Evolutionary conservation across 495 filamentous ascomycete genomes (phyloP).

Genomic region (Podospora sp.): DNA sequence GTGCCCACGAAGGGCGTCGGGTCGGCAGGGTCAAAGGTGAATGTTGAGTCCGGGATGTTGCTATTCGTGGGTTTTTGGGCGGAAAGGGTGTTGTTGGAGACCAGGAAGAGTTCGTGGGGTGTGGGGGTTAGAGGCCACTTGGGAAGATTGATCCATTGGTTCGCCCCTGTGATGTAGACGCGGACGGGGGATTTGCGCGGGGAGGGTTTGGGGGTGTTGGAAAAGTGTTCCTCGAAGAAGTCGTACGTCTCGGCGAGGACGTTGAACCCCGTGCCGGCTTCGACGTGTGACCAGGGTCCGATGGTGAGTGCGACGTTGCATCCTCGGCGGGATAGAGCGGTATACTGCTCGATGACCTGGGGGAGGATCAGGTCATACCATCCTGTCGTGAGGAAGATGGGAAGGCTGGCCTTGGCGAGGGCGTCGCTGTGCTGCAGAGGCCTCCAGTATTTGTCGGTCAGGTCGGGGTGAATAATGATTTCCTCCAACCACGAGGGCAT

Average conservation of each 20-base stretch:
- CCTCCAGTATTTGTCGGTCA: background rate
- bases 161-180: constrained; percentile 9
- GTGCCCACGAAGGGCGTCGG: constrained; percentile 36
- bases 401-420: constrained; percentile 33
- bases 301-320: constrained; percentile 22
- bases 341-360: constrained; percentile 34
- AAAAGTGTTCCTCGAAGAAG: constrained; percentile 23
- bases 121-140: constrained; percentile 24
- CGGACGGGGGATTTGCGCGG: background rate
- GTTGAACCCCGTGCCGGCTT: constrained; percentile 1
- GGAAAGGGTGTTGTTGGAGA: constrained; percentile 18
- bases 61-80: constrained; percentile 3
- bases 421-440: constrained; percentile 1
- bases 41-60: constrained; percentile 25
- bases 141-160: constrained; percentile 22
- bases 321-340: constrained; percentile 18
- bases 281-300: constrained; percentile 24
- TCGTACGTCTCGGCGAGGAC: constrained; percentile 7
- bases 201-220: background rate
- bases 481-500: background rate
- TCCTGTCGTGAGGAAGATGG: constrained; percentile 36
- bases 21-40: constrained; percentile 35
- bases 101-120: constrained; percentile 28
- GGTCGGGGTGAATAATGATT: background rate
- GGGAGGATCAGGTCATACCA: constrained; percentile 36